Evolutionary conservation across 106 monocot species (phyloP).

Genomic region (Allium fistulosum): DNA sequence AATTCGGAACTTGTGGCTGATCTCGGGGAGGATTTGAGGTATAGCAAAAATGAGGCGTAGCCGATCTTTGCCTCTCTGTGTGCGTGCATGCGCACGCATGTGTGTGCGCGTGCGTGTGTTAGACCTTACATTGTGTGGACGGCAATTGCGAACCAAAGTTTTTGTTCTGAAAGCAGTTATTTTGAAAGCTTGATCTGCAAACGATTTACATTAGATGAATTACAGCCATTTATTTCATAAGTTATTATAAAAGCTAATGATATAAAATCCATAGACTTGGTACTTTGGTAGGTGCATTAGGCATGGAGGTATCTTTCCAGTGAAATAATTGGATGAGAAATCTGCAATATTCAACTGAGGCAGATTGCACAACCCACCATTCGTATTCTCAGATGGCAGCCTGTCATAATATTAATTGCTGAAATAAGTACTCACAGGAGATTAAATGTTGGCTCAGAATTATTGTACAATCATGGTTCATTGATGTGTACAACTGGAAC

Average conservation of each 20-base stretch:
- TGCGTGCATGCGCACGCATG: too few species aligned
- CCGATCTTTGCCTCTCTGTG: too few species aligned
- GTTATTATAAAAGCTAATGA: too few species aligned
- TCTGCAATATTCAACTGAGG: constrained; percentile 38
- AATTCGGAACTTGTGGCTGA: too few species aligned
- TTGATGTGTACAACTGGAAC: too few species aligned
- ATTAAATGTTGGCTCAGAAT: too few species aligned
- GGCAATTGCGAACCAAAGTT: constrained; percentile 34
- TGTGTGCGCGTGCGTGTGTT: neutral
- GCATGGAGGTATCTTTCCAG: constrained; percentile 69
- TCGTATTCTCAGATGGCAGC: constrained; percentile 10
- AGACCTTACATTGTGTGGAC: constrained; percentile 47
- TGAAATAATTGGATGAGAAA: constrained; percentile 85
- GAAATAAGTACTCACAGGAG: too few species aligned
- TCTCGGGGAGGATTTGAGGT: too few species aligned
- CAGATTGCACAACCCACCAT: constrained; percentile 43
- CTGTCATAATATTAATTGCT: constrained; percentile 6
- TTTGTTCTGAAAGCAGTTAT: constrained; percentile 61
- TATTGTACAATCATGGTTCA: too few species aligned
- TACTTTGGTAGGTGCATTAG: constrained; percentile 58
- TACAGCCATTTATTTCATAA: too few species aligned
- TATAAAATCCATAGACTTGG: neutral
- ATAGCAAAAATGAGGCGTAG: too few species aligned
- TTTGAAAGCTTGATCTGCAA: constrained; percentile 63
- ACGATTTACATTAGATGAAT: neutral